A percentile compares a stretch with the other conserved stretches of the same genome.
These are phyloP conservation scores for Phytophthora europaea DNA, from an alignment of 352 stramenopile genomes.

Conservation along the genomic window DNA sequence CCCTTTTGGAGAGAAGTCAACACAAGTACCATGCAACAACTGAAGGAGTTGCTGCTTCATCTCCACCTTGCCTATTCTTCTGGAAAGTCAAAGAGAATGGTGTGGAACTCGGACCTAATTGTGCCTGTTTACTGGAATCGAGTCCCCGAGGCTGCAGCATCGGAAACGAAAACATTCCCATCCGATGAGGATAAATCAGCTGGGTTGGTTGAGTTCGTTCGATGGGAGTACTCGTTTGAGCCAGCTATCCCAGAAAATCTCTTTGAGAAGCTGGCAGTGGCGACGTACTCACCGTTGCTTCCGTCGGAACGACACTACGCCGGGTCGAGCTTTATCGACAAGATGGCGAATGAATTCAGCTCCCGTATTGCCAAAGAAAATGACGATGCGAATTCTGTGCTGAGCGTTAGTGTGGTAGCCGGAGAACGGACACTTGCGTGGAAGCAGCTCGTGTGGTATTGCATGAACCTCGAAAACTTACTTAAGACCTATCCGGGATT, in stretches of 20 bases:
- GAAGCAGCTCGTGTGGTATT: slow-evolving; percentile 26
- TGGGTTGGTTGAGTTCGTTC: slow-evolving; percentile 16
- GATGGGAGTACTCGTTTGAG: slow-evolving; percentile 43
- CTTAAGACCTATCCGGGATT: slow-evolving; percentile 19
- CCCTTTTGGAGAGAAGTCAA: slow-evolving; percentile 12
- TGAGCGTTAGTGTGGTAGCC: slow-evolving; percentile 14
- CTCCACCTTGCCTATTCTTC: slow-evolving; percentile 21
- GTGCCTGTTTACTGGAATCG: slow-evolving; percentile 27
- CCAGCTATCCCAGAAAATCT: slow-evolving; percentile 36
- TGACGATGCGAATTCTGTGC: neutral
- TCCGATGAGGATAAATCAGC: neutral
- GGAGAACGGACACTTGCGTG: slow-evolving; percentile 8
- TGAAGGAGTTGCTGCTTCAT: slow-evolving; percentile 23
- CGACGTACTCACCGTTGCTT: slow-evolving; percentile 34
- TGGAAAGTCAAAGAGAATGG: slow-evolving; percentile 14
- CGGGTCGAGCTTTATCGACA: slow-evolving; percentile 6
- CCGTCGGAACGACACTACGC: slow-evolving; percentile 6
- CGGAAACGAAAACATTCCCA: neutral
- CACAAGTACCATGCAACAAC: slow-evolving; percentile 7
- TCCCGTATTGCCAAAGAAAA: slow-evolving; percentile 6
- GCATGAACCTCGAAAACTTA: slow-evolving; percentile 18
- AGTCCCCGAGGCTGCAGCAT: slow-evolving; percentile 26
- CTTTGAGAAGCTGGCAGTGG: slow-evolving; percentile 42
- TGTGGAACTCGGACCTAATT: slow-evolving; percentile 27
- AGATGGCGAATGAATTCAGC: neutral